phyloP scores from a whole-genome alignment of 2,329 filamentous ascomycete species.

The Venturia pyrina region DNA sequence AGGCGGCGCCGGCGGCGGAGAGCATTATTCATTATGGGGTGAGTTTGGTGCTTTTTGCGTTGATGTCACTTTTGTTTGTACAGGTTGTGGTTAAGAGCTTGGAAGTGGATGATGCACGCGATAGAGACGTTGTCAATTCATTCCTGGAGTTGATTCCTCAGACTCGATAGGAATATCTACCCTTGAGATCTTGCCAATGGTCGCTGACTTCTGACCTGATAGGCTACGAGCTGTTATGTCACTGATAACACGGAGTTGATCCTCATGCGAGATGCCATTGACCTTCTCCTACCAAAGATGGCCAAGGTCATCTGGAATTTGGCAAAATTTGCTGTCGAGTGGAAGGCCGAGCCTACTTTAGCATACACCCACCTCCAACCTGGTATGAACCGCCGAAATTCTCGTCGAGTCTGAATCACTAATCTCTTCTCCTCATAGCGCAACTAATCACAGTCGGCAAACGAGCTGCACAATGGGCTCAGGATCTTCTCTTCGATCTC shows the following conservation, averaged over 20 bases:
- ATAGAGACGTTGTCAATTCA: constrained; percentile 13
- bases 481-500: constrained; percentile 67
- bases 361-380: constrained; percentile 68
- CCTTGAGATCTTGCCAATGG: too few relatives aligned
- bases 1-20: constrained; percentile 63
- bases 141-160: not conserved
- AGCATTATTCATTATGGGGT: constrained; percentile 70
- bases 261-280: constrained; percentile 62
- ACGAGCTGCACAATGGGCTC: constrained; percentile 63
- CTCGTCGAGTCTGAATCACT: not conserved
- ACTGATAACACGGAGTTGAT: constrained; percentile 75
- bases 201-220: not conserved
- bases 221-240: constrained; percentile 50
- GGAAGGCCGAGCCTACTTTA: constrained; percentile 62
- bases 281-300: constrained; percentile 67
- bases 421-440: constrained; percentile 22
- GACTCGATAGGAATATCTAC: not conserved
- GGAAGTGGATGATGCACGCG: not conserved
- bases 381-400: not conserved
- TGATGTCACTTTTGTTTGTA: not conserved
- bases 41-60: not conserved
- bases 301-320: constrained; percentile 72
- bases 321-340: constrained; percentile 58
- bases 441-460: constrained; percentile 51
- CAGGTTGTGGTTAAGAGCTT: not conserved